A percentile compares a stretch with the other conserved stretches of the same genome.
phyloP scores from a whole-genome alignment of 2,329 filamentous ascomycete species.

The Exophiala alcalophila region DNA sequence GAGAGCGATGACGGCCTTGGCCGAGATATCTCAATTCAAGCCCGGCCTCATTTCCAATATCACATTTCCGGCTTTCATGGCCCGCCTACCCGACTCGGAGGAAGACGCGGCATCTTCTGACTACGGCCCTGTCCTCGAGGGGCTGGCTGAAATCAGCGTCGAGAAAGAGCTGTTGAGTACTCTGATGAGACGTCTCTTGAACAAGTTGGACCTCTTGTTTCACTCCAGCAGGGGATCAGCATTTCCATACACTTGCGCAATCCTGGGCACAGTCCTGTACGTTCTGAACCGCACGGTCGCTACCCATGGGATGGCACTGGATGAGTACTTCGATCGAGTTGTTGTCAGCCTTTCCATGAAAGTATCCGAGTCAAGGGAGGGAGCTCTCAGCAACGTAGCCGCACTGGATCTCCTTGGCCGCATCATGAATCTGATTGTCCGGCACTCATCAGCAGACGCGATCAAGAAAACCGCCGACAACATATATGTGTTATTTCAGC shows the following conservation, averaged over 20 bases:
- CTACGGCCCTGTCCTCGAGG: constrained; percentile 60
- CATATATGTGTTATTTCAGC: constrained; percentile 53
- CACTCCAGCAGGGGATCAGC: constrained; percentile 48
- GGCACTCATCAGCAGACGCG: constrained; percentile 52
- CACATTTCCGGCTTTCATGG: constrained; percentile 64
- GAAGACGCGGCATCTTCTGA: constrained; percentile 40
- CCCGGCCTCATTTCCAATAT: constrained; percentile 62
- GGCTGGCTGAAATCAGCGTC: constrained; percentile 61
- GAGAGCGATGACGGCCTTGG: constrained; percentile 57
- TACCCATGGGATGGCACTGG: constrained; percentile 31
- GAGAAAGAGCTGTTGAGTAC: constrained; percentile 64
- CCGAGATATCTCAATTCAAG: constrained; percentile 61
- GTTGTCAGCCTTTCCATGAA: constrained; percentile 44
- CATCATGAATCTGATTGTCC: constrained; percentile 59
- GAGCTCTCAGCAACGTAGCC: constrained; percentile 49
- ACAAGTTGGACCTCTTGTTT: constrained; percentile 58
- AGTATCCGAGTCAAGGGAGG: constrained; percentile 35
- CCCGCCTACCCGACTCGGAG: constrained; percentile 59
- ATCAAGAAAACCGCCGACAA: constrained; percentile 53
- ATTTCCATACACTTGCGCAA: constrained; percentile 55
- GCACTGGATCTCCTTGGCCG: constrained; percentile 60
- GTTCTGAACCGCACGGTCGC: constrained; percentile 46
- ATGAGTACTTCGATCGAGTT: constrained; percentile 51
- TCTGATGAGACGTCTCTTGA: constrained; percentile 60
- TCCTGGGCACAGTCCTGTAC: constrained; percentile 61